These are phyloP conservation scores for Fraxinus platypoda DNA, from an alignment of 305 asterid genomes.

Conservation along the genomic window DNA sequence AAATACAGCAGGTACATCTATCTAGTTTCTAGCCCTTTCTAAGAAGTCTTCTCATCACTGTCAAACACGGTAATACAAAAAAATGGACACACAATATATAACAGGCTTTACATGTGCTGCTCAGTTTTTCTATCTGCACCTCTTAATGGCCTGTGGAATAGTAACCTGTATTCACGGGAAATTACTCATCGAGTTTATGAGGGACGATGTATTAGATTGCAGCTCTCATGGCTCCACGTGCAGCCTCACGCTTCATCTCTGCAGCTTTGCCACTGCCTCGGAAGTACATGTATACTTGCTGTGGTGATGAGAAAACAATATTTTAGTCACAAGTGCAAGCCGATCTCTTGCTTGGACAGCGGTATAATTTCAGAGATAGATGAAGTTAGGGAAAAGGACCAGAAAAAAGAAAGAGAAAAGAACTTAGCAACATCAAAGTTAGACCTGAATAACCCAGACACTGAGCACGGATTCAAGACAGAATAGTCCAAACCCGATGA, in stretches of 20 bases:
- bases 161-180: background rate
- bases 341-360: background rate
- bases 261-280: slow-evolving; percentile 93
- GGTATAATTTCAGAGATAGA: background rate
- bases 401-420: background rate
- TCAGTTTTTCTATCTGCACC: slow-evolving; percentile 1
- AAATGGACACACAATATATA: slow-evolving; percentile 10
- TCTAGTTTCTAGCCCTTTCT: slow-evolving; percentile 1
- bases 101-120: slow-evolving; percentile 1
- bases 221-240: slow-evolving; percentile 73
- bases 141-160: background rate
- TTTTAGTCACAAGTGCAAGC: background rate
- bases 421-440: background rate
- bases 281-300: slow-evolving; percentile 96
- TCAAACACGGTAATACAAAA: background rate
- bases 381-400: background rate
- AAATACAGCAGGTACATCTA: slow-evolving; percentile 1
- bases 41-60: background rate
- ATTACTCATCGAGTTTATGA: background rate
- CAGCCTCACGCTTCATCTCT: slow-evolving; percentile 72
- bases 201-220: slow-evolving; percentile 36
- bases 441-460: slow-evolving; percentile 92
- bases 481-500: slow-evolving; percentile 86
- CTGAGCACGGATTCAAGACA: slow-evolving; percentile 76
- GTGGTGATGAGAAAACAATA: slow-evolving; percentile 24